Base-by-base conservation (phyloP, 495 filamentous ascomycete species). In the Astrothelium macrocarpum region DNA sequence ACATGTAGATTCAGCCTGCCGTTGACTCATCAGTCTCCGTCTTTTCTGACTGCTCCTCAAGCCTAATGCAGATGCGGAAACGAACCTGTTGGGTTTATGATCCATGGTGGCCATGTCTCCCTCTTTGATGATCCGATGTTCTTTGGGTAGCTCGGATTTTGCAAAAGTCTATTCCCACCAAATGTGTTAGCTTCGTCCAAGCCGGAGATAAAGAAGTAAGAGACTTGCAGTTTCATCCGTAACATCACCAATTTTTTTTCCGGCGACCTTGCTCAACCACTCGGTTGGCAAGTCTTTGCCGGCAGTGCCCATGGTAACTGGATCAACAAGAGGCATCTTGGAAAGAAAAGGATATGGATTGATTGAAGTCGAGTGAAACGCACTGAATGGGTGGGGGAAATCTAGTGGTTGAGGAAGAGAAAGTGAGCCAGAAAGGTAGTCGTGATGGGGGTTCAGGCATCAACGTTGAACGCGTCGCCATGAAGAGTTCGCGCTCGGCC, bases 21-120 rank as follows among this genome's bases (percentile, higher is more conserved):
- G 7, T 26, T 5, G 2, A 25, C 20, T 7, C 7, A 29, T 42
- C 49, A 63, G 59, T 26, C 2, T 32, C 42, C 12, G 5, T 2
- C 7, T 49, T 49, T 18, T 9, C 9, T 18, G 23, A 12, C 29
- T 56, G 2, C 25, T 29, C 49, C 20, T 29, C 23, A 9, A 28
- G 16, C 14, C 23, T n/a, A 20, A 10, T 5, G 59, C 10, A 59
- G 16, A 7, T 18, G 26, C 14, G 23, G 11, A 11, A 59, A 59
- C 9, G n/a, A 29, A 72, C 70, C 70, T 60, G 20, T 72, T 63
- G 3, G 70, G 70, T 29, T 72, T 71, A 59, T 71, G 69, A 34
- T 72, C 70, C 68, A 71, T 69, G 2, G 68, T 71, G 39, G 62
- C 59, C 70, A 72, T 72, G 60, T 69, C 69, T 36, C 69, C 70